Percentiles rank a stretch among this genome's conserved stretches.
These are phyloP conservation scores for Larix sibirica DNA, from an alignment of 83 land plant genomes.

Conservation along the genomic window DNA sequence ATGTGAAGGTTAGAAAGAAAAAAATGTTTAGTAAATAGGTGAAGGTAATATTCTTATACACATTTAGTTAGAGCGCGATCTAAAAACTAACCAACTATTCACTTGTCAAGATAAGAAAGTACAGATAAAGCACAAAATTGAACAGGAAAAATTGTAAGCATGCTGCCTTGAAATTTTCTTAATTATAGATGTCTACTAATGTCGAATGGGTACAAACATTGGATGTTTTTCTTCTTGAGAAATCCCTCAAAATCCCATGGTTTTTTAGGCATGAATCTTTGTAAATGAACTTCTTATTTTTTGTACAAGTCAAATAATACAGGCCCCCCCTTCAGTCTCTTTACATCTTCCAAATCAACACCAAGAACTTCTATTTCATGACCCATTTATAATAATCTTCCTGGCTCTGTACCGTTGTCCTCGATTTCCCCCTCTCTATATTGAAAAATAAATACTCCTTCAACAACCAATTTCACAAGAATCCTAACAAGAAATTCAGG, in stretches of 20 bases:
- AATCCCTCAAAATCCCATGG: slow-evolving; percentile 58
- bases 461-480: too few relatives aligned
- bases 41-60: neutral
- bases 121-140: slow-evolving; percentile 8
- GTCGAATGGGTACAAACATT: slow-evolving; percentile 1
- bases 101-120: neutral
- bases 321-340: too few relatives aligned
- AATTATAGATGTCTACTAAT: slow-evolving; percentile 6
- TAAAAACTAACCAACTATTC: too few relatives aligned
- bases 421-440: slow-evolving; percentile 48
- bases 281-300: slow-evolving; percentile 22
- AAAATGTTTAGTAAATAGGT: neutral
- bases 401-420: slow-evolving; percentile 63
- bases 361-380: slow-evolving; percentile 45
- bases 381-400: slow-evolving; percentile 48
- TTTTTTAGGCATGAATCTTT: slow-evolving; percentile 25
- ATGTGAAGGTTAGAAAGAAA: neutral
- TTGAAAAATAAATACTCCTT: slow-evolving; percentile 42
- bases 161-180: slow-evolving; percentile 11
- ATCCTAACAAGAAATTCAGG: slow-evolving; percentile 77
- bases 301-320: slow-evolving; percentile 29
- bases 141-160: slow-evolving; percentile 13
- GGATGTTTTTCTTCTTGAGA: too few relatives aligned
- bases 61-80: neutral
- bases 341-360: slow-evolving; percentile 25